Base-by-base conservation (phyloP, 331 rosid genomes). In the Stylosanthes scabra region DNA sequence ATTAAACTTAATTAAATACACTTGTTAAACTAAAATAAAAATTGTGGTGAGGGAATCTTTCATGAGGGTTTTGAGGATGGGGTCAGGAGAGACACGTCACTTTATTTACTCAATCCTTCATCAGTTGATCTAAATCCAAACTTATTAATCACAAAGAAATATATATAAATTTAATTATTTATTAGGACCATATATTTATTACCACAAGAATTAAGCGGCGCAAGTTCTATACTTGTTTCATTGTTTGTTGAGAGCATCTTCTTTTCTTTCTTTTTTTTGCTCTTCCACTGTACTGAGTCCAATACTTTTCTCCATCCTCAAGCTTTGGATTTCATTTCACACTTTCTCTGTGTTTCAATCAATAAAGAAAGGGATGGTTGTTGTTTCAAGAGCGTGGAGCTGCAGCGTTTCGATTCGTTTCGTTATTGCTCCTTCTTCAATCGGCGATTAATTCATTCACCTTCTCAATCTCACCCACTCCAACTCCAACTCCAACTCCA, bases 401-500 rank as follows among this genome's bases (percentile, higher is more conserved):
- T 31, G 0, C 0, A 40, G 11, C 16, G n/a, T 37, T 14, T 5
- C 12, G 11, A 11, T 14, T 3, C 54, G 62, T 65, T 70, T 57
- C 46, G 52, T 65, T 57, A 65, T 47, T 56, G 27, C 45, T 7
- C 40, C 40, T 20, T 55, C 59, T 59, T 66, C 61, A 0, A 62
- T 62, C 55, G 74, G 45, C 54, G 73, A 72, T 64, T 80, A 52
- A 69, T 31, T n/a, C n/a, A 69, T 31, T 72, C 54, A 20, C 25
- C 25, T 20, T 20, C 25, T 20, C 25, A 20, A 20, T 49, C 54
- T 6, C 61, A 68, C 69, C 74, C 74, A 29, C 66, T 75, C 66
- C 50, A 91, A 31, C n/a, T n/a, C n/a, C n/a, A n/a, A 29, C 66
- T 75, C 66, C 50, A 91, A 31, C 5, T 31, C 37, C 37, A 31